Conservation (phyloP, 1,284 basidiomycete genomes). For the Pseudozyma hubeiensis region DNA sequence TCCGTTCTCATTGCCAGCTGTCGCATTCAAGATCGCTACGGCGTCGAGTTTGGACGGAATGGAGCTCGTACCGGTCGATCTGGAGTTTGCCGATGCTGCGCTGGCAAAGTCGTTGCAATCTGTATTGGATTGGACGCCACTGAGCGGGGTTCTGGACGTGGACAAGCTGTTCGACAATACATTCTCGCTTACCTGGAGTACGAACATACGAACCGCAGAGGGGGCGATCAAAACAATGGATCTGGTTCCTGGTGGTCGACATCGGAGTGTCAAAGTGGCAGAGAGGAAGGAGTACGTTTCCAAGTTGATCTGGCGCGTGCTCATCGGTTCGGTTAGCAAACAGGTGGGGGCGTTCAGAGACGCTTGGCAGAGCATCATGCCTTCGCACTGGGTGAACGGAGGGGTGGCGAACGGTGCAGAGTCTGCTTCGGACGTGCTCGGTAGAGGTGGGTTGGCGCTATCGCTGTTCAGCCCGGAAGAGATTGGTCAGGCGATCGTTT, state of each 20-base stretch:
- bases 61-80: slow-evolving; percentile 24
- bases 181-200: slow-evolving; percentile 45
- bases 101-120: slow-evolving; percentile 36
- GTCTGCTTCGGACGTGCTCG: slow-evolving; percentile 21
- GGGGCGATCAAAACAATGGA: slow-evolving; percentile 32
- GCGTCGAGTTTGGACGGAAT: slow-evolving; percentile 5
- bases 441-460: slow-evolving; percentile 37
- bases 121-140: slow-evolving; percentile 30
- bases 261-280: slow-evolving; percentile 22
- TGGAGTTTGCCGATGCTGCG: slow-evolving; percentile 33
- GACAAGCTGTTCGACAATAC: slow-evolving; percentile 32
- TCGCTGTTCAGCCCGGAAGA: slow-evolving; percentile 26
- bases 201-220: slow-evolving; percentile 8
- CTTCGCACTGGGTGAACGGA: slow-evolving; percentile 10
- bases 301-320: slow-evolving; percentile 30
- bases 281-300: slow-evolving; percentile 34
- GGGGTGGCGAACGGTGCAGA: background rate
- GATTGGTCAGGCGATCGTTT: slow-evolving; percentile 22
- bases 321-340: slow-evolving; percentile 23
- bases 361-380: slow-evolving; percentile 37
- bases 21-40: slow-evolving; percentile 36
- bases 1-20: slow-evolving; percentile 28
- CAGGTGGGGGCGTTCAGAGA: slow-evolving; percentile 32
- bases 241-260: slow-evolving; percentile 40
- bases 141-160: background rate